Evolutionary conservation across 148 eudicot species (phyloP), one percentile per base, ranked within the genome.

Genomic region (Cornus suecica): DNA sequence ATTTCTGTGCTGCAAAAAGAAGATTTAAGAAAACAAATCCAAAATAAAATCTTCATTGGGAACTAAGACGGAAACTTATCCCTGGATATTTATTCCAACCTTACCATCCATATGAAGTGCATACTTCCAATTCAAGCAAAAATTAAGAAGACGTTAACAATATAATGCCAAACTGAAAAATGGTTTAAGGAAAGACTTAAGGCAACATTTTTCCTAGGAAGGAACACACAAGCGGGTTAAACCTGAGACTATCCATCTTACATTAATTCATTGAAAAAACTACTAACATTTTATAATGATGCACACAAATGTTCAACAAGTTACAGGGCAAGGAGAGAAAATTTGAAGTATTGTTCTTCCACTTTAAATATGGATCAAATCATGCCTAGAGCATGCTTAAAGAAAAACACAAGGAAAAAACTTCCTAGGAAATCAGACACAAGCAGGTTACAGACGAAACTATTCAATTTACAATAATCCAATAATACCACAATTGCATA

Each of bases 1-100:
- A 85, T 94, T 94, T 85, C 99, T 94, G 91, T 73, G 71, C 71
- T 77, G 65, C 51, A 73, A 65, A 69, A 70, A 81, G 34, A 60
- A 29, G 58, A 70, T 23, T 76, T 63, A 70, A 80, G 82, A 23
- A 70, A 79, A 58, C 24, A 75, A 72, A 41, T 16, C 11, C 16
- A 71, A 37, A 77, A 73, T 18, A 76, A 45, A 27, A 62, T 28
- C 54, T 68, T 58, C 72, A 66, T 29, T 75, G 24, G 51, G 70
- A 18, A 10, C 25, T 27, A 34, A 74, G 16, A 70, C 45, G 27
- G 24, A 4, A 71, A 27, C 10, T 60, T 56, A 1, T 8, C 26
- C 8, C 34, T 60, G 22, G 23, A 24, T 24, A n/a, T 54, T 58
- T 56, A 26, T 62, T 37, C 34, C 60, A 69, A 54, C 23, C 64